Percentiles rank a stretch among this genome's conserved stretches.
Evolutionary conservation across 495 filamentous ascomycete species (phyloP).

Genomic region (Cenococcum geophilum): DNA sequence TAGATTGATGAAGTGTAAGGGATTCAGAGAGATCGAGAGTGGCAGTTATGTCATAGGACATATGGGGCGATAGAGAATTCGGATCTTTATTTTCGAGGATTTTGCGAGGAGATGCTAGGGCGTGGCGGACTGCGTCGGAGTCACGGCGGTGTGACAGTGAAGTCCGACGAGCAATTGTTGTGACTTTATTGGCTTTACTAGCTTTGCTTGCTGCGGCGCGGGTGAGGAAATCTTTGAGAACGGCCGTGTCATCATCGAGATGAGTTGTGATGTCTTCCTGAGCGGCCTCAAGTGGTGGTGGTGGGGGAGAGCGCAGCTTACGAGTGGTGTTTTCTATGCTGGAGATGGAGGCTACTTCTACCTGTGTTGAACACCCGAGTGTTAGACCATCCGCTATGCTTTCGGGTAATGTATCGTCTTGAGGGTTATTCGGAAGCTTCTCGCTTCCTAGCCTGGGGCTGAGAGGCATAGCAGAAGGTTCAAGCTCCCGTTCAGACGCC

Average conservation of each 20-base stretch:
- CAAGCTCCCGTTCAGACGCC: not conserved
- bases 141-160: constrained; percentile 39
- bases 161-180: constrained; percentile 31
- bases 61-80: constrained; percentile 46
- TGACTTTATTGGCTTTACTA: constrained; percentile 43
- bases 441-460: not conserved
- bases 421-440: not conserved
- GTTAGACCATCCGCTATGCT: constrained; percentile 27
- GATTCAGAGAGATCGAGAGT: constrained; percentile 28
- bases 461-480: not conserved
- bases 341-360: not conserved
- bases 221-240: constrained; percentile 57
- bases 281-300: constrained; percentile 4
- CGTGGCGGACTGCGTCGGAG: constrained; percentile 36
- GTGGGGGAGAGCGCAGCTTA: constrained; percentile 14
- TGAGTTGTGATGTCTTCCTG: constrained; percentile 20
- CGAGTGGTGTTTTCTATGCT: not conserved
- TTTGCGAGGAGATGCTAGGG: constrained; percentile 43
- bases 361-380: not conserved
- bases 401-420: not conserved
- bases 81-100: constrained; percentile 48
- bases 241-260: constrained; percentile 50
- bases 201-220: constrained; percentile 56
- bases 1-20: constrained; percentile 16
- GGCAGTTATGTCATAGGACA: constrained; percentile 23